Base-by-base conservation (phyloP, 225 moss, liverwort and hornwort species). In the Climacium dendroides region DNA sequence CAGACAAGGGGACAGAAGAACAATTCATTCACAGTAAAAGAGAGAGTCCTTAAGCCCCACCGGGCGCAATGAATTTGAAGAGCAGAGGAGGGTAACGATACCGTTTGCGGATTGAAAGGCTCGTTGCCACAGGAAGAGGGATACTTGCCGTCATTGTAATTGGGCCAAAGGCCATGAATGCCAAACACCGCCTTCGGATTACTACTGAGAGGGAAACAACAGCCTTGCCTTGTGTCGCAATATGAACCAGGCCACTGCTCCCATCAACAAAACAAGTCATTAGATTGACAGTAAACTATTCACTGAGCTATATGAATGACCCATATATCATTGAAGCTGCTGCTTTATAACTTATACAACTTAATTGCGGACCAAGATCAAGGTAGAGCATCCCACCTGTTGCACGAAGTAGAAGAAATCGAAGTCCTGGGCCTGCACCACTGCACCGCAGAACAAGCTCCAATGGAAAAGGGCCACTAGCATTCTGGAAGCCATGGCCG, bases 401-500 rank as follows among this genome's bases (percentile, higher is more conserved):
- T 93, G 93, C 77, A 93, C 93, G 62, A 93, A 93, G 85, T 89
- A 93, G 88, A 93, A 93, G 88, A 93, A 93, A 81, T 93, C 89
- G 61, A 93, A 93, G 62, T 83, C 83, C 66, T 90, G 88, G 64
- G 92, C 88, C 72, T 85, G 78, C 89, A 87, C 91, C 66, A 39
- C 70, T 50, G 79, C 86, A 84, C 63, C 80, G 37, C 84, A 88
- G 86, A 88, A 47, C 81, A 83, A 43, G 81, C 92, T 88, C 77
- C 86, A 92, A 64, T 71, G 55, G 28, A 86, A 39, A 13, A 92
- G 64, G 52, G 77, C 75, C 75, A 57, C 75, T 15, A 71, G 47
- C 83, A 48, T 61, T 55, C 26, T 65, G 83, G 86, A 63, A 16
- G 83, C 80, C 90, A 92, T 92, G n/a, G 77, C 70, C 62, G 57